A percentile compares a stretch with the other conserved stretches of the same genome.
Evolutionary conservation across 345 rosid genomes (phyloP).

Genomic region (Angophora floribunda): DNA sequence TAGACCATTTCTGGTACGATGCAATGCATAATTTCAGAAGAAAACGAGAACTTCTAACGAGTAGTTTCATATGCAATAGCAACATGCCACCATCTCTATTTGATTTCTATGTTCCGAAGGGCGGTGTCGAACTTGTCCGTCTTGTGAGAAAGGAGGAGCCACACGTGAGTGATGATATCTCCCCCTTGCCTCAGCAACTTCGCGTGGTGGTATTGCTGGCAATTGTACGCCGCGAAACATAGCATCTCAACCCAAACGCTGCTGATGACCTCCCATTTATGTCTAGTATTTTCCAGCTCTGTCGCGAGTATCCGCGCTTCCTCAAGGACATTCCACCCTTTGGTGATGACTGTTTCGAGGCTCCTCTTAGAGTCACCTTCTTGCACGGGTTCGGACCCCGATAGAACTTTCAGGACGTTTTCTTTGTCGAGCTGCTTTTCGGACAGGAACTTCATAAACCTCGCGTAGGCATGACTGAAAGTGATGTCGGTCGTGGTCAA

Average conservation of each 20-base stretch:
- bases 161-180: neutral
- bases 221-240: neutral
- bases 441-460: neutral
- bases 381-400: accelerated
- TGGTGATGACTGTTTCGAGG: neutral
- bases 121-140: neutral
- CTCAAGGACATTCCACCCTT: neutral
- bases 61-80: neutral
- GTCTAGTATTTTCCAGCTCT: neutral
- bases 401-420: neutral
- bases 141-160: neutral
- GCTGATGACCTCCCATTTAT: neutral
- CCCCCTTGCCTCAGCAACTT: neutral
- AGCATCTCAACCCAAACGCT: neutral
- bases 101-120: neutral
- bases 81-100: neutral
- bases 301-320: neutral
- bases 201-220: neutral
- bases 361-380: neutral
- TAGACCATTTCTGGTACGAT: neutral
- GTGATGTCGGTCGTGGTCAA: neutral
- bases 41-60: neutral
- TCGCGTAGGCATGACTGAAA: neutral
- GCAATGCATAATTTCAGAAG: neutral
- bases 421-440: neutral